Conservation (phyloP, 306 rosid genomes). For the Citrullus amarus region DNA sequence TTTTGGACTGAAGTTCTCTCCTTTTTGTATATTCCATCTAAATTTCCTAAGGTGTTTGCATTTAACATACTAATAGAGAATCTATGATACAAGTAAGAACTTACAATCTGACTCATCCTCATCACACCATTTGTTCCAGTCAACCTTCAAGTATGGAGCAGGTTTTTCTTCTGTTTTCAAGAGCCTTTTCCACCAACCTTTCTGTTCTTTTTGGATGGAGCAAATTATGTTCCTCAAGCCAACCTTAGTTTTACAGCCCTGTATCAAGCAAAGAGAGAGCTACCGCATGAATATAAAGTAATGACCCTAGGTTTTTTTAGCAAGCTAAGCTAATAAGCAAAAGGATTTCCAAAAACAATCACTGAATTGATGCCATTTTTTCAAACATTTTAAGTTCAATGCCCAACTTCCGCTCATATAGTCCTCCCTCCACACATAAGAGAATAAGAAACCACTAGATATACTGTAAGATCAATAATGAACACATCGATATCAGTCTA, state of each 20-base stretch:
- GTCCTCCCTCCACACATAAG: not conserved
- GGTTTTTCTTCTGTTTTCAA: constrained; percentile 74
- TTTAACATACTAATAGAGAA: not conserved
- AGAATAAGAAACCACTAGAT: not conserved
- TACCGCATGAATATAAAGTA: not conserved
- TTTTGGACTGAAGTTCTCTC: not conserved
- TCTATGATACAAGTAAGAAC: constrained; percentile 11
- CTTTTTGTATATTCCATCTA: not conserved
- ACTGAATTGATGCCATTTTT: not conserved
- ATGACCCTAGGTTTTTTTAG: not conserved
- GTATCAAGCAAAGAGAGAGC: constrained; percentile 6
- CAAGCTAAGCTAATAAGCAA: not conserved
- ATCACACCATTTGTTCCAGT: constrained; percentile 84
- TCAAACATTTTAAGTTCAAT: not conserved
- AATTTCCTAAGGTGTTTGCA: not conserved
- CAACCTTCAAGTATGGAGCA: constrained; percentile 76
- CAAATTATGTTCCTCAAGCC: constrained; percentile 72
- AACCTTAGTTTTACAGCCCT: constrained; percentile 59
- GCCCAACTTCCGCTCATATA: not conserved
- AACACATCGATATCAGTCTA: not conserved
- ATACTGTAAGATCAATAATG: not conserved
- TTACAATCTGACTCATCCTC: constrained; percentile 55
- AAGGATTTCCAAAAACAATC: not conserved
- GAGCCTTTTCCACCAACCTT: constrained; percentile 75
- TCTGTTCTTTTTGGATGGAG: constrained; percentile 59